Evolutionary conservation across 306 rosid species (phyloP).

Genomic region (Cicer chorassanicum): DNA sequence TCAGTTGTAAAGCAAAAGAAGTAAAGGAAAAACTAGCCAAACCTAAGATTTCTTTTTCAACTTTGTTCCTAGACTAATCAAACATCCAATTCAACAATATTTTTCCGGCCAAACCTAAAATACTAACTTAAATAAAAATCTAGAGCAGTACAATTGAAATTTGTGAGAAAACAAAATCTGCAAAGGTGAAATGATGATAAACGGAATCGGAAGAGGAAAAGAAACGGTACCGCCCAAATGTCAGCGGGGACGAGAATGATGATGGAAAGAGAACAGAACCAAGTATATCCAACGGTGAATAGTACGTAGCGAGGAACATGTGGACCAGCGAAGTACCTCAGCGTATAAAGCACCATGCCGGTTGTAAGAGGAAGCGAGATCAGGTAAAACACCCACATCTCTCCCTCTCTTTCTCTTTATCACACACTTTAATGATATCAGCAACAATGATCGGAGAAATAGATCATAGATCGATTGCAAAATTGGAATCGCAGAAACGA

Average conservation of each 20-base stretch:
- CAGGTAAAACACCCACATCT: constrained; percentile 98
- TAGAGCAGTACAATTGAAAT: not conserved
- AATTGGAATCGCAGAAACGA: constrained; percentile 15
- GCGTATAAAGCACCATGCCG: constrained; percentile 80
- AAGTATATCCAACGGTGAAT: constrained; percentile 89
- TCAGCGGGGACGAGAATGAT: constrained; percentile 96
- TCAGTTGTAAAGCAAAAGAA: constrained; percentile 2
- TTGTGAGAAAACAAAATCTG: not conserved
- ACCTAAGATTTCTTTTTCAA: not conserved
- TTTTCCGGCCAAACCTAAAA: not conserved
- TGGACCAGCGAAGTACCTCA: constrained; percentile 84
- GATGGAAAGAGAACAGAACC: constrained; percentile 91
- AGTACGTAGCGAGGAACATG: constrained; percentile 84
- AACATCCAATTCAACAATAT: constrained; percentile 27
- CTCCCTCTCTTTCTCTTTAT: not conserved
- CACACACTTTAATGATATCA: constrained; percentile 14
- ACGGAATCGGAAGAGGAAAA: not conserved
- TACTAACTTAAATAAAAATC: not conserved
- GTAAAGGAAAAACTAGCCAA: not conserved
- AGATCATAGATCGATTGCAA: constrained; percentile 40
- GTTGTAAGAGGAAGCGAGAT: constrained; percentile 85
- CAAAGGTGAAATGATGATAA: not conserved
- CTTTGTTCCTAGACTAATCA: constrained; percentile 15
- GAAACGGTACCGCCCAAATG: constrained; percentile 79
- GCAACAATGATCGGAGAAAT: constrained; percentile 37